phyloP scores from a whole-genome alignment of 306 rosid genomes.

The Pterocarpus santalinus region DNA sequence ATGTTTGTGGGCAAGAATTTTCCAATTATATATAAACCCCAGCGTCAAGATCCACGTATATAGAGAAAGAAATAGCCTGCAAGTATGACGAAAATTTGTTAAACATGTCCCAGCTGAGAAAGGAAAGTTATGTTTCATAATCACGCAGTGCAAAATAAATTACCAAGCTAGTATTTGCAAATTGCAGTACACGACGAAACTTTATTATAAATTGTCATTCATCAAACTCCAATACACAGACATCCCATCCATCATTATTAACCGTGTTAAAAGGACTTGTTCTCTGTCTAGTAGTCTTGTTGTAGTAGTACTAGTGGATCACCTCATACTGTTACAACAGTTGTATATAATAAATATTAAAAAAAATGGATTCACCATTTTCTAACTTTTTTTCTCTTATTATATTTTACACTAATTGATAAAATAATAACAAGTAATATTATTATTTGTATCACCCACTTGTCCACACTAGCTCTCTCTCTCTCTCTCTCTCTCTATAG shows the following conservation, averaged over 20 bases:
- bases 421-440: no score
- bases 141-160: slow-evolving; percentile 25
- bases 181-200: slow-evolving; percentile 32
- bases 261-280: slow-evolving; percentile 33
- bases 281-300: slow-evolving; percentile 44
- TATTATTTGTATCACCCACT: no score
- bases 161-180: slow-evolving; percentile 14
- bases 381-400: no score
- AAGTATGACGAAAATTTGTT: slow-evolving; percentile 60
- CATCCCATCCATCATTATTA: slow-evolving; percentile 43
- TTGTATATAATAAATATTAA: not conserved
- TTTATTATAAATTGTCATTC: slow-evolving; percentile 25
- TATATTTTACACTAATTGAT: no score
- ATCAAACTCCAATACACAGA: slow-evolving; percentile 44
- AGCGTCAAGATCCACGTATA: slow-evolving; percentile 43
- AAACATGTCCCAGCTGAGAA: slow-evolving; percentile 58
- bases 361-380: no score
- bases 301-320: slow-evolving; percentile 44
- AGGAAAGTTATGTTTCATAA: slow-evolving; percentile 49
- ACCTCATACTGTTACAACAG: slow-evolving; percentile 56
- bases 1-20: slow-evolving; percentile 37
- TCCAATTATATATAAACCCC: slow-evolving; percentile 40
- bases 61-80: slow-evolving; percentile 47
- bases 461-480: no score
- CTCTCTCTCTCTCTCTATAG: no score